Evolutionary conservation across 495 filamentous ascomycete genomes (phyloP).

Genomic region (Antarctomyces pellizariae): DNA sequence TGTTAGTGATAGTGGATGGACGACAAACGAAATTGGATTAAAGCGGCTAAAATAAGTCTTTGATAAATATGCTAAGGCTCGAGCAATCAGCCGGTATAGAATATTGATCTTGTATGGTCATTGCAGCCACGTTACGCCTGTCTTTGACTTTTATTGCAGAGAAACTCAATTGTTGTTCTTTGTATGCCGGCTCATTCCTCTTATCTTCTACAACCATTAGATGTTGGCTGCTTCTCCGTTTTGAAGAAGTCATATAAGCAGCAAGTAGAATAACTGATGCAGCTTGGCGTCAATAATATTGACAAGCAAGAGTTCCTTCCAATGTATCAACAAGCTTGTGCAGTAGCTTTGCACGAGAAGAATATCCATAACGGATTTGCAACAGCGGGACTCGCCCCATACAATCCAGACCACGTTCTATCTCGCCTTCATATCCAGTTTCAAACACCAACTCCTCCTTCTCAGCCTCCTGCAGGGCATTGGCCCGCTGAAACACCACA

Average conservation of each 20-base stretch:
- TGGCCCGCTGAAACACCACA: conserved; percentile 3
- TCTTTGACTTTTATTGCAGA: conserved; percentile 12
- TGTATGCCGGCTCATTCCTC: conserved; percentile 8
- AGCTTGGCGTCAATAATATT: conserved; percentile 3
- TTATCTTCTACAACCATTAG: conserved; percentile 3
- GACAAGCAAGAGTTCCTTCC: conserved; percentile 5
- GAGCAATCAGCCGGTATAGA: background rate
- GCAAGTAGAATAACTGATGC: conserved; percentile 1
- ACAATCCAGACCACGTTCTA: conserved; percentile 2
- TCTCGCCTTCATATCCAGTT: conserved; percentile 4
- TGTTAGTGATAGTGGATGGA: conserved; percentile 3
- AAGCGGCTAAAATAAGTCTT: conserved; percentile 2
- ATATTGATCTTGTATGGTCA: conserved; percentile 5
- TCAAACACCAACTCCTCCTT: conserved; percentile 11
- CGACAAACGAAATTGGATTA: background rate
- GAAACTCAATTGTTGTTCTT: conserved; percentile 12
- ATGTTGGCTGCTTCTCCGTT: conserved; percentile 3
- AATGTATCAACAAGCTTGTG: conserved; percentile 1
- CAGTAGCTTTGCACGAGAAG: conserved; percentile 1
- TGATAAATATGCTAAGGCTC: conserved; percentile 2
- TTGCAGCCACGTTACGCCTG: conserved; percentile 4
- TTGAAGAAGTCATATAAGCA: conserved; percentile 4
- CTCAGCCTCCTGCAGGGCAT: conserved; percentile 23
- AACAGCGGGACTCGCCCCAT: conserved; percentile 4
- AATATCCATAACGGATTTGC: conserved; percentile 4